Base-by-base conservation (phyloP, 768 basidiomycete genomes). In the Hydnomerulius pinastri region DNA sequence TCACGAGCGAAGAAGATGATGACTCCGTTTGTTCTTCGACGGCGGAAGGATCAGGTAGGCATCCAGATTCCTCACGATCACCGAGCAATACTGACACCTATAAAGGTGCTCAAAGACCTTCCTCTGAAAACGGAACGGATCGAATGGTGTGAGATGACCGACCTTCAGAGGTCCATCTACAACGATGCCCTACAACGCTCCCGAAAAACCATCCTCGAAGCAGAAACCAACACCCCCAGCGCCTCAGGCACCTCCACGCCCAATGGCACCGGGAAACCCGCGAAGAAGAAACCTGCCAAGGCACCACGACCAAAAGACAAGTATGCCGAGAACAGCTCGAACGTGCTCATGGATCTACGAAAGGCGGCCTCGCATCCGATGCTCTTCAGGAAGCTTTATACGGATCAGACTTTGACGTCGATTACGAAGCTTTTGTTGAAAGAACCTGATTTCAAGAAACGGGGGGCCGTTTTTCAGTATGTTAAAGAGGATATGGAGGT, bases 1-100 rank as follows among this genome's bases (percentile, higher is more conserved):
- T 92, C 91, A 17, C 76, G 95, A 54, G 97, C 97, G 6, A 96
- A 98, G 73, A 93, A 92, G 68, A 98, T 99, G 94, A 93, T 99
- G 90, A 97, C 93, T 6, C 97, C 97, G 0, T 99, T 99, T 67
- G 95, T 98, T 20, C 77, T 99, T 17, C 87, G 97, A n/a, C 82
- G 97, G 51, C 82, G 95, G 60, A 99, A 99, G 71, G 93, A 95
- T 61, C 94, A 97, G 73, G 90, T 83, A 60, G 42, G 74, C 53
- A 29, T n/a, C 11, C 2, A 43, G 25, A n/a, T 6, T 15, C 21
- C 9, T 21, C 8, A 43, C 43, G 20, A 24, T n/a, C 27, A 6
- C n/a, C 8, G 30, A n/a, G 5, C 13, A 21, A 32, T 20, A n/a
- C 42, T 58, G 18, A 66, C 20, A 18, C 17, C 30, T 0, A 4